Evolutionary conservation across 2,329 filamentous ascomycete genomes (phyloP), one percentile per base, ranked within the genome.

Genomic region (Botrytis galanthina): DNA sequence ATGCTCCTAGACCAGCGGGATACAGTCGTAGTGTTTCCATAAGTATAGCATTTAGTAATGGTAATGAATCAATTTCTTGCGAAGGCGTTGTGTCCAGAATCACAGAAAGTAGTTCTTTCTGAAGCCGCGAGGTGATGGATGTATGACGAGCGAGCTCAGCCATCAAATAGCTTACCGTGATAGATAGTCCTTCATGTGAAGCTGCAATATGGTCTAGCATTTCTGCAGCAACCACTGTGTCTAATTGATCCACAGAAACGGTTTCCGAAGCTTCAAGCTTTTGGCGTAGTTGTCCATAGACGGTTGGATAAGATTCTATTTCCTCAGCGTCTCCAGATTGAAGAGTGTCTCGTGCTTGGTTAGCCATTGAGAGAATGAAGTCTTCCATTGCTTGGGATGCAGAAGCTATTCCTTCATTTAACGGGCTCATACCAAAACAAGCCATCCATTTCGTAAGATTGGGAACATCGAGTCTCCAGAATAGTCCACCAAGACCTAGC

Each of bases 171-270:
- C 87, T 88, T 32, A 93, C 82, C 0, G 87, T 88, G 57, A 93
- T 89, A 3, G 89, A 90, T 5, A 89, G 90, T 0, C 92, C 94
- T 79, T 95, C 92, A 76, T 93, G 91, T 1, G 92, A 92, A 0
- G 93, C 93, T 2, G 91, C 87, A 4, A 93, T 84, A 76, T 95
- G 92, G 77, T 94, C 92, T 51, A 93, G 85, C 71, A 93, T 83
- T 79, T 95, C 93, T 46, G 89, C 92, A 2, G 91, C 91, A 35
- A 93, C 26, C 1, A 46, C 46, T 4, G 61, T 16, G 16, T 75
- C 69, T 9, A 69, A 26, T 57, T 74, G 57, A 10, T 75, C 69
- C 10, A 20, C 8, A 16, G 62, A 42, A n/a, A 71, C 10, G 5
- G 35, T 32, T 32, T 44, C 29, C 18, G 59, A 63, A 37, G 22